Evolutionary conservation across 352 stramenopile genomes (phyloP).

Genomic region (Globisporangium okanoganense): DNA sequence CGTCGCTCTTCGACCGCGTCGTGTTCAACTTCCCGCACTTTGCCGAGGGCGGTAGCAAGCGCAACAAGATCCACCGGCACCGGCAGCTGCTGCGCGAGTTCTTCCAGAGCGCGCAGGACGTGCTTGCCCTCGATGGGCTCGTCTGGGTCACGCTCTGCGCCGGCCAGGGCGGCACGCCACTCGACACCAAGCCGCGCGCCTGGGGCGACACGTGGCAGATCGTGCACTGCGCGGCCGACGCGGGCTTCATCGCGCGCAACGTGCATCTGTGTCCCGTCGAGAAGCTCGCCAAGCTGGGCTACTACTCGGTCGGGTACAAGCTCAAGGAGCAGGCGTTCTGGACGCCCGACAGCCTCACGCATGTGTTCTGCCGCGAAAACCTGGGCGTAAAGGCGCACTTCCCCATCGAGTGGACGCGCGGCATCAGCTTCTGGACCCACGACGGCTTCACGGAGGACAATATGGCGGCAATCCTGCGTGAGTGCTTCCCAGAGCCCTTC

Average conservation of each 20-base stretch:
- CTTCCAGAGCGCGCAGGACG: slow-evolving; percentile 55
- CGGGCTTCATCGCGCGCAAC: slow-evolving; percentile 50
- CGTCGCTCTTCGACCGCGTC: slow-evolving; percentile 50
- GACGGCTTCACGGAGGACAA: slow-evolving; percentile 58
- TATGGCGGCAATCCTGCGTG: slow-evolving; percentile 30
- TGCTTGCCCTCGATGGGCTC: slow-evolving; percentile 51
- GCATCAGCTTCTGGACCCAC: slow-evolving; percentile 76
- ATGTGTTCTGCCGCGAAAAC: slow-evolving; percentile 63
- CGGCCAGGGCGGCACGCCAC: slow-evolving; percentile 73
- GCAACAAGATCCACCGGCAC: slow-evolving; percentile 84
- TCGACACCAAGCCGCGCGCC: slow-evolving; percentile 53
- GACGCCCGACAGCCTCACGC: slow-evolving; percentile 56
- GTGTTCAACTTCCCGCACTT: slow-evolving; percentile 89
- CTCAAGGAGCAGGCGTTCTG: slow-evolving; percentile 72
- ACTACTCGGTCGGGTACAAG: slow-evolving; percentile 79
- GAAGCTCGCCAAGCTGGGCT: slow-evolving; percentile 52
- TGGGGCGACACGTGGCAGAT: slow-evolving; percentile 82
- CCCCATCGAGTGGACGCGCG: slow-evolving; percentile 57
- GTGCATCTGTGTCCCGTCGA: slow-evolving; percentile 67
- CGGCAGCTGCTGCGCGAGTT: slow-evolving; percentile 75
- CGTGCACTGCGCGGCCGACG: slow-evolving; percentile 52
- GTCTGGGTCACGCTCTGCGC: slow-evolving; percentile 82
- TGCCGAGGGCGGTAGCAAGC: slow-evolving; percentile 63
- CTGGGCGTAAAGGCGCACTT: slow-evolving; percentile 37
- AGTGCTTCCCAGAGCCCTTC: slow-evolving; percentile 47